These are phyloP conservation scores for Datisca glomerata DNA, from an alignment of 306 rosid genomes.

Conservation along the genomic window DNA sequence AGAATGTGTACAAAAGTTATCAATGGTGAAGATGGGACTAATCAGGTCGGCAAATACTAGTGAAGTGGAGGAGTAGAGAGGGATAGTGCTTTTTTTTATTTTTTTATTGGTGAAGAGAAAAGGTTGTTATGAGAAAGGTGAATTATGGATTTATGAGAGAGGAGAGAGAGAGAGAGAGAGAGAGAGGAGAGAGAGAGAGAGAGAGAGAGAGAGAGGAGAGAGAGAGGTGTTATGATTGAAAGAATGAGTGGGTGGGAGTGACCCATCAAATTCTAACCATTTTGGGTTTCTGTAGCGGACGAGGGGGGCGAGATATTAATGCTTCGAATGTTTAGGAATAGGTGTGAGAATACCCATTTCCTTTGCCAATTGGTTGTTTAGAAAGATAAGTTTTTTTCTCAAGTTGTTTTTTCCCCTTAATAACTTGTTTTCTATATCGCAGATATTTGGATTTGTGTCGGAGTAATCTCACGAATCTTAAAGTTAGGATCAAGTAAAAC, in stretches of 20 bases:
- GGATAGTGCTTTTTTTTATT: constrained; percentile 25
- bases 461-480: no score
- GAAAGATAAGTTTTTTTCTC: no score
- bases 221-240: constrained; percentile 54
- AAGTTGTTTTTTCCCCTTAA: no score
- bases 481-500: no score
- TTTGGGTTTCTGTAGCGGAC: constrained; percentile 72
- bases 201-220: constrained; percentile 1
- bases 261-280: constrained; percentile 26
- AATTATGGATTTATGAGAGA: constrained; percentile 17
- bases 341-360: no score
- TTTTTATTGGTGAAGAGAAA: constrained; percentile 22
- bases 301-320: constrained; percentile 74
- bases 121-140: constrained; percentile 32
- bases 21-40: constrained; percentile 53
- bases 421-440: no score
- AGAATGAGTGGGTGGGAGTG: constrained; percentile 94
- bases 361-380: no score
- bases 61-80: constrained; percentile 24
- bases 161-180: constrained; percentile 4
- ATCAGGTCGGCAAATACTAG: constrained; percentile 55
- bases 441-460: no score
- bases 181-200: constrained; percentile 18
- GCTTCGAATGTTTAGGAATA: constrained; percentile 40
- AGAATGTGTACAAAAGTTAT: constrained; percentile 34